Percentiles rank a stretch among this genome's conserved stretches.
Evolutionary conservation across 129 eudicot genomes (phyloP).

Genomic region (Helichrysum umbraculigerum): DNA sequence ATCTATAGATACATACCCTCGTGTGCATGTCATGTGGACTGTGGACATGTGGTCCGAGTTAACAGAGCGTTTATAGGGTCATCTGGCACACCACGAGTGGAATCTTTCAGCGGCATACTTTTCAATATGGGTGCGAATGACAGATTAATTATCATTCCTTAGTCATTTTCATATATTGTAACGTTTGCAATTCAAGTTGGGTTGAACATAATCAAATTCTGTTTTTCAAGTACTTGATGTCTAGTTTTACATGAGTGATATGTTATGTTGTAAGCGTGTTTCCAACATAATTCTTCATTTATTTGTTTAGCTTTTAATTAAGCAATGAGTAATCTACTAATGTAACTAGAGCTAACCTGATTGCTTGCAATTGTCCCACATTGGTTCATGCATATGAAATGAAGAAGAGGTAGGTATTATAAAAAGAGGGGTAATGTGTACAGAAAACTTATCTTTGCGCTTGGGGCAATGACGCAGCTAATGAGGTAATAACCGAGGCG

Average conservation of each 20-base stretch:
- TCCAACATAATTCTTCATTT: not conserved
- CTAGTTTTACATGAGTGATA: not conserved
- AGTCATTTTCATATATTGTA: not conserved
- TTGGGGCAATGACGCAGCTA: constrained; percentile 35
- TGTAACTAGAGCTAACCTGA: not conserved
- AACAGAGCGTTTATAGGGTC: not conserved
- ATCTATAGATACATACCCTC: not conserved
- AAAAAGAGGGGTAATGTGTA: not conserved
- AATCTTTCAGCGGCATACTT: not conserved
- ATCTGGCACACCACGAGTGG: not conserved
- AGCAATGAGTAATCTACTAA: no score
- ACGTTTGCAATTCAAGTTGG: no score
- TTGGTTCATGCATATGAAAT: not conserved
- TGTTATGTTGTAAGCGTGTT: not conserved
- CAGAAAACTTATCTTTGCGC: constrained; percentile 22
- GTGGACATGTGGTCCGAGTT: not conserved
- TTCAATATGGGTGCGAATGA: not conserved
- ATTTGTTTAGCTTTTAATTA: no score
- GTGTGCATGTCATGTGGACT: not conserved
- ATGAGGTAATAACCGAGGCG: constrained; percentile 63
- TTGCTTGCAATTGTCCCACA: not conserved
- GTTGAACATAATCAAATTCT: no score
- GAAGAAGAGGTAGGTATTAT: not conserved
- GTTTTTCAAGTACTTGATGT: not conserved
- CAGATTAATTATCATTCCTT: not conserved